Conservation (phyloP, 2,329 filamentous ascomycete species). For the Beauveria bassiana region DNA sequence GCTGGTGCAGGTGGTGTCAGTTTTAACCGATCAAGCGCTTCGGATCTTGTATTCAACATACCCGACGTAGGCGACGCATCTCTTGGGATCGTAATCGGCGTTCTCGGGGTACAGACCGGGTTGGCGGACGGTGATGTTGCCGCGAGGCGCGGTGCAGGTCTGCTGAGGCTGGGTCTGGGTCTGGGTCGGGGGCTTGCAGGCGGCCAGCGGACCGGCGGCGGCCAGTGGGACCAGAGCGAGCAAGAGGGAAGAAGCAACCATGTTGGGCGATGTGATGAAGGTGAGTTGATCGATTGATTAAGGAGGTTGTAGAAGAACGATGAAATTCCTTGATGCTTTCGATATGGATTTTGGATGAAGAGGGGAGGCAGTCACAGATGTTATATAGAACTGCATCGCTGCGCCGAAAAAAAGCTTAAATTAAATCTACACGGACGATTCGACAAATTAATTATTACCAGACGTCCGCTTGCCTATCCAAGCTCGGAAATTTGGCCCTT, state of each 20-base stretch:
- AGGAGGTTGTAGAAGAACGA: background rate
- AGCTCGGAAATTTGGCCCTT: background rate
- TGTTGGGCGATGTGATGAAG: background rate
- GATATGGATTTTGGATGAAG: no score
- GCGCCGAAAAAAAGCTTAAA: background rate
- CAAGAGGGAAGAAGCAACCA: background rate
- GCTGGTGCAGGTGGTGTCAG: background rate
- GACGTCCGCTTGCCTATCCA: background rate
- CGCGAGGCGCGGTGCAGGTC: background rate
- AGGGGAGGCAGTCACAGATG: background rate
- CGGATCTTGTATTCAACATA: conserved; percentile 13
- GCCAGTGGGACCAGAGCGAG: background rate
- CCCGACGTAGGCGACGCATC: conserved; percentile 17
- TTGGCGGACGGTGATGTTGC: conserved; percentile 6
- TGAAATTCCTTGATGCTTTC: background rate
- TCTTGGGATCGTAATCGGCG: conserved; percentile 15
- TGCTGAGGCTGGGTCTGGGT: background rate
- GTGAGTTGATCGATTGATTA: background rate
- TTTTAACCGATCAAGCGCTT: background rate
- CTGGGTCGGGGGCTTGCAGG: background rate
- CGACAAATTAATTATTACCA: background rate
- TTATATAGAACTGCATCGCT: background rate
- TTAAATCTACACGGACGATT: background rate
- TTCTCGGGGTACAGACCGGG: conserved; percentile 18
- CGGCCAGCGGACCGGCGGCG: background rate